These are phyloP conservation scores for Monoraphidium neglectum DNA, from an alignment of 139 green algal species.

Conservation along the genomic window DNA sequence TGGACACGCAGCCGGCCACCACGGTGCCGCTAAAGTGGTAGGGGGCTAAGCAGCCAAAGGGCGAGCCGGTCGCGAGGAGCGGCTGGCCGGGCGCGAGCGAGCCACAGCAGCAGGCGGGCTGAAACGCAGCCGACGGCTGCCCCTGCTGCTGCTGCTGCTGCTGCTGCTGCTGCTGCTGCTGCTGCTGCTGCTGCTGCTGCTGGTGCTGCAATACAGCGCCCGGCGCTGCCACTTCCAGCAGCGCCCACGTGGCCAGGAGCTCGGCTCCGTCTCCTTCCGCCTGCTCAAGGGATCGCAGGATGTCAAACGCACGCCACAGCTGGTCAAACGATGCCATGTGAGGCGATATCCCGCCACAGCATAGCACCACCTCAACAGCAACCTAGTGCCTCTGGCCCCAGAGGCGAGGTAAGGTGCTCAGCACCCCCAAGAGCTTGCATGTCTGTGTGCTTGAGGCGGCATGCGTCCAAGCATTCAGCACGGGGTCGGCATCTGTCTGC, in stretches of 20 bases:
- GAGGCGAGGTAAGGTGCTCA: too few species aligned
- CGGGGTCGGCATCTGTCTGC: too few species aligned
- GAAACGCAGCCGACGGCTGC: background rate
- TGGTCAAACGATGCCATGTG: too few species aligned
- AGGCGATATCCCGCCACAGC: too few species aligned
- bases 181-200: background rate
- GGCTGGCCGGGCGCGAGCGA: background rate
- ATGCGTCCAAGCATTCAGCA: too few species aligned
- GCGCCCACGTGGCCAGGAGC: conserved; percentile 12
- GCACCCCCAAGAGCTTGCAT: too few species aligned
- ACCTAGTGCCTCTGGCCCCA: too few species aligned
- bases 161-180: conserved; percentile 6
- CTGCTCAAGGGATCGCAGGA: background rate
- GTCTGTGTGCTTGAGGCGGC: too few species aligned
- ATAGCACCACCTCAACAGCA: too few species aligned
- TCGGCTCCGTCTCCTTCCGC: background rate
- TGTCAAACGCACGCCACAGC: too few species aligned
- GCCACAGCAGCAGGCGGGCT: background rate
- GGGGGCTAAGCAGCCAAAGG: conserved; percentile 69
- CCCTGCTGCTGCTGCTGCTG: conserved; percentile 36
- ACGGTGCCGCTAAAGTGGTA: conserved; percentile 55
- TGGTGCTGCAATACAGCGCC: background rate
- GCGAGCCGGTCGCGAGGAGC: conserved; percentile 40
- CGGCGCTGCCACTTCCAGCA: conserved; percentile 10
- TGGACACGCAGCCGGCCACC: conserved; percentile 34